Evolutionary conservation across 1,284 basidiomycete species (phyloP).

Genomic region (Moniliella sp.): DNA sequence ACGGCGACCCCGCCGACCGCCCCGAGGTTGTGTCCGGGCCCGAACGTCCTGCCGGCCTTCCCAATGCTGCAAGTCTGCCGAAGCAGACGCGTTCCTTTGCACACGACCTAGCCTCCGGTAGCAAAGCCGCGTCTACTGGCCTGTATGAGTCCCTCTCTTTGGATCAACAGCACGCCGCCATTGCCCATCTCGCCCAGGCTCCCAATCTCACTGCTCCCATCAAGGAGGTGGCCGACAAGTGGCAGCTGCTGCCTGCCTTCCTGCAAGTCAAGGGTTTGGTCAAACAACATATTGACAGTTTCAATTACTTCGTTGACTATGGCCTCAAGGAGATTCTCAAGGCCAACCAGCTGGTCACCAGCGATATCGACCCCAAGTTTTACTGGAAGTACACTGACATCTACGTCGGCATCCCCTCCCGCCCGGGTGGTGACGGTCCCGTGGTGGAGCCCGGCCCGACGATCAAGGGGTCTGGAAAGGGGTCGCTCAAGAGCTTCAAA

Average conservation of each 20-base stretch:
- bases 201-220: slow-evolving; percentile 37
- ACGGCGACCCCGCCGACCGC: too few relatives aligned
- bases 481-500: background rate
- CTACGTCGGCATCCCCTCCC: slow-evolving; percentile 51
- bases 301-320: slow-evolving; percentile 95
- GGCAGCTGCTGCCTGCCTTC: slow-evolving; percentile 30
- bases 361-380: slow-evolving; percentile 88
- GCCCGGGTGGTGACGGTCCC: slow-evolving; percentile 32
- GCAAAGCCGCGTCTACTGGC: background rate
- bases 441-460: background rate
- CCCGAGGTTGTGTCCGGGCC: too few relatives aligned
- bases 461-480: background rate
- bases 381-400: slow-evolving; percentile 95
- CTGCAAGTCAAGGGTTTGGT: slow-evolving; percentile 32
- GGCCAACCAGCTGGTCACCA: slow-evolving; percentile 36
- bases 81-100: background rate
- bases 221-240: slow-evolving; percentile 34
- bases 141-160: background rate
- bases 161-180: slow-evolving; percentile 1
- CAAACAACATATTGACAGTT: slow-evolving; percentile 97
- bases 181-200: slow-evolving; percentile 6
- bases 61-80: background rate
- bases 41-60: too few relatives aligned
- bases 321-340: slow-evolving; percentile 55
- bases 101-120: background rate